Evolutionary conservation across 1,284 basidiomycete genomes (phyloP).

Genomic region (Chalciporus piperatoides): DNA sequence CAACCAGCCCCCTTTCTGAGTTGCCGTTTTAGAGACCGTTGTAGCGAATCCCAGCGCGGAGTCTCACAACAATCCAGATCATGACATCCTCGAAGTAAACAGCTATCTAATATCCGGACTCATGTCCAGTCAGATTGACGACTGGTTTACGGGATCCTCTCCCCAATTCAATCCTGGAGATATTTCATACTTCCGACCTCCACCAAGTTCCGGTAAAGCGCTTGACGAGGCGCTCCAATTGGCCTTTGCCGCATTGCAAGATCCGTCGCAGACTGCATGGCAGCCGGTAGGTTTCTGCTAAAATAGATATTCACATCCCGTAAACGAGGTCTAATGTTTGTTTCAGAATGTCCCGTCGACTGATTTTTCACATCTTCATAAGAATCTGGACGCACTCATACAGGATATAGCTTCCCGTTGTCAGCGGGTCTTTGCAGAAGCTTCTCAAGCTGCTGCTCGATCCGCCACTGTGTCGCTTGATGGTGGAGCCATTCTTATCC

Average conservation of each 20-base stretch:
- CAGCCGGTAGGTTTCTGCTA: slow-evolving; percentile 40
- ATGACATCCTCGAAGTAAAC: slow-evolving; percentile 77
- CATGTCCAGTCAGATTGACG: slow-evolving; percentile 63
- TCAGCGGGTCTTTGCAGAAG: slow-evolving; percentile 57
- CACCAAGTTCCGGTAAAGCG: slow-evolving; percentile 27
- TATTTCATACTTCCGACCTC: slow-evolving; percentile 45
- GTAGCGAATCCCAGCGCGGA: slow-evolving; percentile 44
- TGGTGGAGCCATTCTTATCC: slow-evolving; percentile 28
- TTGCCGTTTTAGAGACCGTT: slow-evolving; percentile 33
- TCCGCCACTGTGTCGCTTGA: slow-evolving; percentile 48
- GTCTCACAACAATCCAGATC: slow-evolving; percentile 47
- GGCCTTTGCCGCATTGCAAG: slow-evolving; percentile 45
- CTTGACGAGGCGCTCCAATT: slow-evolving; percentile 44
- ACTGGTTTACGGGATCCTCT: slow-evolving; percentile 68
- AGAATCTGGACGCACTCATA: slow-evolving; percentile 65
- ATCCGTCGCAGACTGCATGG: slow-evolving; percentile 42
- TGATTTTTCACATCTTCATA: slow-evolving; percentile 56
- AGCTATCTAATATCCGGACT: slow-evolving; percentile 73
- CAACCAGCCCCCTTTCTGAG: slow-evolving; percentile 16
- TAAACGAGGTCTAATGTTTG: slow-evolving; percentile 28
- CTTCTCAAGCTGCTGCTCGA: slow-evolving; percentile 60
- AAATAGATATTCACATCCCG: slow-evolving; percentile 20
- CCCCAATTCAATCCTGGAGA: slow-evolving; percentile 56
- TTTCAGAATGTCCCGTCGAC: slow-evolving; percentile 45
- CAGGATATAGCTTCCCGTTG: slow-evolving; percentile 60